Evolutionary conservation across 345 rosid species (phyloP), one percentile per base, ranked within the genome.

Genomic region (Geranium rotundifolium): DNA sequence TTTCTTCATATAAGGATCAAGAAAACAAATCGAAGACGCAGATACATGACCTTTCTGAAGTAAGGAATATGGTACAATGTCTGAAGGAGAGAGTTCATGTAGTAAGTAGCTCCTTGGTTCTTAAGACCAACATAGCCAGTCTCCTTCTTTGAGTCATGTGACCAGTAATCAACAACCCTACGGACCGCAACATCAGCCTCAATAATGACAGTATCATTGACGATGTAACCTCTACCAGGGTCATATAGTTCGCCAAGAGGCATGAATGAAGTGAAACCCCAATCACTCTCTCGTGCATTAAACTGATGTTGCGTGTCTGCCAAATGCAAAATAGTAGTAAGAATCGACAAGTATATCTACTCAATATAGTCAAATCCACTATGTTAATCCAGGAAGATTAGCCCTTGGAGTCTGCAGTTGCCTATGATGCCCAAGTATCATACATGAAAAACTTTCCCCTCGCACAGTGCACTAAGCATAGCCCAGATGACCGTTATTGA

Each of bases 21-120:
- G 29, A 62, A 58, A 34, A 56, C 14, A 41, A 19, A 30, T 56
- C 8, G 49, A 27, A 23, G 63, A 59, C n/a, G n/a, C 59, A 29
- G 29, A 20, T 41, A 8, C 31, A 78, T 18, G 34, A 82, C 86
- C 81, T 82, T 82, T 71, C 82, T 73, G 72, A 82, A 79, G 80
- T 79, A 79, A 18, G 86, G 84, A 69, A 79, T 77, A 57, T 82
- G 86, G 61, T 82, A 82, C 57, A 79, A 67, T 17, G 82, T 77
- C 66, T 82, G 86, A 41, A 82, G 72, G 54, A 82, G 86, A 70
- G 86, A 82, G 67, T 82, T 82, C 83, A 82, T 82, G 75, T 82
- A 82, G 65, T 84, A 82, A 23, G 86, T 82, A n/a, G 86, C 86
- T 65, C 86, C 86, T 72, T 82, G 86, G 70, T 82, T 82, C 72